phyloP scores from a whole-genome alignment of 2,329 filamentous ascomycete genomes.

The Scedosporium minutisporum region DNA sequence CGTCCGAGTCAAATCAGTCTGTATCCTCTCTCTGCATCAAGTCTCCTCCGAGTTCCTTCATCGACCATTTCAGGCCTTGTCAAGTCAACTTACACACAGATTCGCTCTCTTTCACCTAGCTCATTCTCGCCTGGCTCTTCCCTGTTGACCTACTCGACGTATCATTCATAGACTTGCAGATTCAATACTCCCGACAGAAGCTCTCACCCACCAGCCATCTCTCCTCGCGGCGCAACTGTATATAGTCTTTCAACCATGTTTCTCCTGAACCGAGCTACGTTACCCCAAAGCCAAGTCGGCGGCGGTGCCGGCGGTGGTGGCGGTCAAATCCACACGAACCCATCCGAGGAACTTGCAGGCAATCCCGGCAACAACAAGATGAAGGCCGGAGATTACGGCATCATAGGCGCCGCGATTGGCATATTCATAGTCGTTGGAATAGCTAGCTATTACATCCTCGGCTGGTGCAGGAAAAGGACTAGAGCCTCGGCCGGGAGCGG shows the following conservation, averaged over 20 bases:
- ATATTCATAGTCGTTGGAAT: conserved; percentile 5
- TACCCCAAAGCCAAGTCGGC: conserved; percentile 1
- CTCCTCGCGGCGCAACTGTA: too few relatives aligned
- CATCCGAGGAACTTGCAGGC: conserved; percentile 9
- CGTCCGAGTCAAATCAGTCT: too few relatives aligned
- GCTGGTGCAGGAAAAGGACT: neutral
- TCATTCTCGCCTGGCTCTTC: too few relatives aligned
- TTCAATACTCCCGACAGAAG: too few relatives aligned
- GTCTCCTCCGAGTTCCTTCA: too few relatives aligned
- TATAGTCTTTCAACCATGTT: neutral
- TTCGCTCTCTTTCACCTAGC: too few relatives aligned
- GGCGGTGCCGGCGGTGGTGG: conserved; percentile 9
- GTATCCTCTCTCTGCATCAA: too few relatives aligned
- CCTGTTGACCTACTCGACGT: too few relatives aligned
- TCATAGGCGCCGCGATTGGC: conserved; percentile 8
- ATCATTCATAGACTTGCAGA: neutral
- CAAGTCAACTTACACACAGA: too few relatives aligned
- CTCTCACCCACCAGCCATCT: too few relatives aligned
- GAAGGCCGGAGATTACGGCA: conserved; percentile 7
- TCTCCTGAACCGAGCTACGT: neutral
- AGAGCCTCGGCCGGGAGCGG: neutral
- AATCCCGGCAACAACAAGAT: neutral
- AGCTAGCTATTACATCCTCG: neutral
- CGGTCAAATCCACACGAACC: conserved; percentile 8
- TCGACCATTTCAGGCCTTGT: too few relatives aligned